Evolutionary conservation across 257 asterid species (phyloP).

Genomic region (Marsdenia floribunda): DNA sequence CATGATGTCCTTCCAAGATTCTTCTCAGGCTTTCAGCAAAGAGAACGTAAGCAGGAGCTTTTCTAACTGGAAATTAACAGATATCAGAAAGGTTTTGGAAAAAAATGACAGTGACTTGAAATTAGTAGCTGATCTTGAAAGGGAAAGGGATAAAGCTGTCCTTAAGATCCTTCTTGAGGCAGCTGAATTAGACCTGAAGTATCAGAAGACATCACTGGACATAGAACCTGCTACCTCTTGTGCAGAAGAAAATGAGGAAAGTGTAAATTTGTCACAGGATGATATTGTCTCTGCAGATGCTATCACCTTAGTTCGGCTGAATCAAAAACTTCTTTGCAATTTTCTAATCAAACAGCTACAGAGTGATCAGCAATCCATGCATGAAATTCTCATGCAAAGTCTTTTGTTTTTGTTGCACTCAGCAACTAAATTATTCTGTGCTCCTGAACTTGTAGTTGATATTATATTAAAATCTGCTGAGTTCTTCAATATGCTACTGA

Average conservation of each 20-base stretch:
- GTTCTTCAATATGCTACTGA: slow-evolving; percentile 50
- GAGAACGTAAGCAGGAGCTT: slow-evolving; percentile 24
- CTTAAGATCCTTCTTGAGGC: slow-evolving; percentile 92
- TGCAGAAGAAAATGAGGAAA: slow-evolving; percentile 52
- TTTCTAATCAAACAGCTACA: slow-evolving; percentile 60
- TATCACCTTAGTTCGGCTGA: slow-evolving; percentile 78
- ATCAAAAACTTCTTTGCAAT: slow-evolving; percentile 70
- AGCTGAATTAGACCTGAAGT: slow-evolving; percentile 68
- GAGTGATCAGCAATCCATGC: slow-evolving; percentile 59
- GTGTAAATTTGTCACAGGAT: slow-evolving; percentile 39
- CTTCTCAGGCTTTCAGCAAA: slow-evolving; percentile 35
- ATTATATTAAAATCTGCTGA: slow-evolving; percentile 67
- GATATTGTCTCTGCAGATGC: slow-evolving; percentile 82
- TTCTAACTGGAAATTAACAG: slow-evolving; percentile 37
- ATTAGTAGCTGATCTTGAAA: slow-evolving; percentile 72
- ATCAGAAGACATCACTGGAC: slow-evolving; percentile 32
- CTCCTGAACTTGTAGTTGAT: slow-evolving; percentile 75
- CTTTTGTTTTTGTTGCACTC: slow-evolving; percentile 85
- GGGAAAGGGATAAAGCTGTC: slow-evolving; percentile 87
- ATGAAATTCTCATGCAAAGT: slow-evolving; percentile 85
- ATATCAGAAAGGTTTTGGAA: slow-evolving; percentile 37
- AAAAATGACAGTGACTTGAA: slow-evolving; percentile 50
- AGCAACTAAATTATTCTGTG: slow-evolving; percentile 70
- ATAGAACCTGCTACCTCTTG: slow-evolving; percentile 32
- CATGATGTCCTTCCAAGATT: slow-evolving; percentile 50